Base-by-base conservation (phyloP, 768 basidiomycete species). In the Glaciozyma martinii region DNA sequence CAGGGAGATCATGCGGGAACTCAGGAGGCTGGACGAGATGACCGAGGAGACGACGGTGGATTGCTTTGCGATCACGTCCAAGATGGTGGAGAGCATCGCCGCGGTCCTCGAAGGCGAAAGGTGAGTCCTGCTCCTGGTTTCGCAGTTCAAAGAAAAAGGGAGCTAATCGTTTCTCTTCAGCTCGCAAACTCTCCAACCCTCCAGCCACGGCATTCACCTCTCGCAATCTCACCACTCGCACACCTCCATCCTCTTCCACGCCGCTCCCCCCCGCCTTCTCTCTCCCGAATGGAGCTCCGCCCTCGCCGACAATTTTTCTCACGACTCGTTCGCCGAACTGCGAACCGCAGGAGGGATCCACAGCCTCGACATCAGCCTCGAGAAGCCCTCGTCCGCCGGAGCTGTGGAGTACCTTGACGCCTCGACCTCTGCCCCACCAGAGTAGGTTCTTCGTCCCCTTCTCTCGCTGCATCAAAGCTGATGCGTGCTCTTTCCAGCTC, bases 1-100 rank as follows among this genome's bases (percentile, higher is more conserved):
- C 25, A 37, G 29, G 57, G 52, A 55, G 12, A 32, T 25, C 3
- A 29, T 47, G 44, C 47, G 5, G 5, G 64, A 65, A 55, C 58
- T 69, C 3, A 42, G 58, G 10, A n/a, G 43, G 15, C 60, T 65
- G 40, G 67, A 69, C 55, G 58, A 60, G 25, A 54, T 54, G 61
- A 65, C 67, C 3, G 58, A 49, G n/a, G 32, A 49, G 50, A 59
- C 59, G 8, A 61, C 59, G 16, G 1, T 33, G 13, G 58, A 69
- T 32, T 62, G 43, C 9, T 69, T 69, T 33, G 32, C 33, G 2
- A 6, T 27, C 16, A 10, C 52, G 42, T 29, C 5, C 3, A 32
- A 30, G n/a, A 56, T 56, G 55, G 21, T n/a, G n/a, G 12, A 23
- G 12, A 40, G 33, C 23, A n/a, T 56, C 23, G 33, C 12, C 13